Base-by-base conservation (phyloP, 495 filamentous ascomycete species). In the Aspergillus homomorphus region DNA sequence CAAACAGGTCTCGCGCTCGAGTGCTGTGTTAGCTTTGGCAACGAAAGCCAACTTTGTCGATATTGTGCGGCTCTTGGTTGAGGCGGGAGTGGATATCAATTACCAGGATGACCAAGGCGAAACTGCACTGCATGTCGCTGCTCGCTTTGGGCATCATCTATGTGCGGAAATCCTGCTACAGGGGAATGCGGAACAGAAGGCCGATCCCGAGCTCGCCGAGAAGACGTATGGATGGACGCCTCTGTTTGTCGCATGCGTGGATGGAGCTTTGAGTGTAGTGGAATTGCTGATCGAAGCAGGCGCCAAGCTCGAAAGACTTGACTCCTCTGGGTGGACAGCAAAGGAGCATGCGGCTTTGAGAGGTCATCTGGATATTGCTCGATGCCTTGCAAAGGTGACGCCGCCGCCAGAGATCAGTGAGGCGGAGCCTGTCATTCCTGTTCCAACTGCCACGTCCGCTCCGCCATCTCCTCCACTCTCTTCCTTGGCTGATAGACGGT, bases 61-160 rank as follows among this genome's bases (percentile, higher is more conserved):
- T 44, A 96, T 97, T 57, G 91, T 98, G 38, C 82, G 85, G 64
- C 79, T 96, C 58, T 77, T 98, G 22, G 90, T 98, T 4, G 87
- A 95, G 55, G 92, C 94, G 1, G 91, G 91, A 0, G 89, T 96
- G 2, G 91, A 96, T 65, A 87, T 96, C 70, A 95, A 98, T 69
- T 94, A 92, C 77, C 91, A 92, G 69, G 91, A 97, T 67, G 84
- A 89, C 56, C 87, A 89, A 45, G 93, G 93, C n/a, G 95, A 98
- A 74, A 91, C 91, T 28, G 91, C 92, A 4, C 71, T 98, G 44
- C 95, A 98, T 67, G 82, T 96, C 66, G 92, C 94, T 15, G 95
- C 95, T 22, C 85, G 92, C 33, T 92, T 91, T 67, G 91, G 89
- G 14, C 89, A 96, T 65, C 80, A 81, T 38, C 80, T 91, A 52